Conservation (phyloP, 2,329 filamentous ascomycete genomes). For the Exserohilum turcica region DNA sequence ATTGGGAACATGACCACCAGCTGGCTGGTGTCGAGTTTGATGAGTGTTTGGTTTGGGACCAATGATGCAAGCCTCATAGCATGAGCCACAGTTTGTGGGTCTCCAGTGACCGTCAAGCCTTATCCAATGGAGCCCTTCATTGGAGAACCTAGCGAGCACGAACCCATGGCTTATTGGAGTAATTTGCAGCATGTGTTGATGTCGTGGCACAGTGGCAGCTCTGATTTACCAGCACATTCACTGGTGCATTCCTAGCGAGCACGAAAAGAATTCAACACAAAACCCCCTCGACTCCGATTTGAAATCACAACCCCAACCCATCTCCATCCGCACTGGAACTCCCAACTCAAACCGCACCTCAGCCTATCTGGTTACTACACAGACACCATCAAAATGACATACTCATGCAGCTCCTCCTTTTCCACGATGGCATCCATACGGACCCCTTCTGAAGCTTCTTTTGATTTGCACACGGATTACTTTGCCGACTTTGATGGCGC, state of each 20-base stretch:
- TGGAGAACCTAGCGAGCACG: background rate
- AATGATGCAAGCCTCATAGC: background rate
- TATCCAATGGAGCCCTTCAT: background rate
- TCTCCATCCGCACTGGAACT: background rate
- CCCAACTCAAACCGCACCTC: background rate
- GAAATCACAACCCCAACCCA: background rate
- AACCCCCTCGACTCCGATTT: background rate
- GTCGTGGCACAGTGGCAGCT: background rate
- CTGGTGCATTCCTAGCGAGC: background rate
- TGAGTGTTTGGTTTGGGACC: background rate
- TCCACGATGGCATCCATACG: slow-evolving; percentile 6
- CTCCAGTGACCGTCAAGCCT: background rate
- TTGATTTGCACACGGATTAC: background rate
- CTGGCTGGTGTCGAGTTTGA: too few species aligned
- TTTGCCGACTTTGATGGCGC: slow-evolving; percentile 7
- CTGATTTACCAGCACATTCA: background rate
- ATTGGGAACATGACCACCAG: too few species aligned
- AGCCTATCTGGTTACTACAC: background rate
- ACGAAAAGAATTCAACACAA: background rate
- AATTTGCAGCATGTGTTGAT: background rate
- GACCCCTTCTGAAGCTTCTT: background rate
- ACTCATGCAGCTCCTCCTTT: slow-evolving; percentile 5
- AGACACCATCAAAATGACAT: background rate
- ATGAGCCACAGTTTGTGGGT: background rate
- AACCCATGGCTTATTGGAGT: background rate